Evolutionary conservation across 148 eudicot genomes (phyloP), one percentile per base, ranked within the genome.

Genomic region (Euryodendron excelsum): DNA sequence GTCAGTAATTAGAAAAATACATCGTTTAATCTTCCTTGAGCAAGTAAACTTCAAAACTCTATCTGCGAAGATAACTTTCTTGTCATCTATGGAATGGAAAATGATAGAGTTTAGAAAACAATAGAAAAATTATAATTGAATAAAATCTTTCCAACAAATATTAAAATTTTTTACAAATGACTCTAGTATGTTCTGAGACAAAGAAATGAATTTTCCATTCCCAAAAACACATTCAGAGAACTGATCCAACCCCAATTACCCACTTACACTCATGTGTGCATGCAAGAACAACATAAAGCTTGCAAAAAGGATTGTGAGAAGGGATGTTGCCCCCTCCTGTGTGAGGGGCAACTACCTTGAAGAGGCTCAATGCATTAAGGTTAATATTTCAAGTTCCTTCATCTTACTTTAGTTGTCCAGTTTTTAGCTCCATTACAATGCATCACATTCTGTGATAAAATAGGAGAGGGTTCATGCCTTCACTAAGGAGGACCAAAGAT

Each of bases 41-140:
- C 90, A 87, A 36, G 98, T 94, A 82, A 92, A 92, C 87, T 94
- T 94, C 81, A 94, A 80, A 76, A 94, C 91, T 78, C 81, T 90
- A 75, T 94, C 98, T 21, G 97, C 96, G 84, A 92, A 94, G 78
- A 89, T 84, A 72, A 94, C 86, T 69, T 85, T 87, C 76, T 82
- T 80, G 86, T 97, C 79, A 92, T 77, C 56, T 83, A 75, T 92
- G 25, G 14, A 13, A 18, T 55, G 25, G 25, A 55, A 94, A 56
- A 94, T 82, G 48, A 96, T 97, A 55, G n/a, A n/a, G 25, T 21
- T 90, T 89, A 15, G 90, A 91, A 48, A 94, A 72, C 25, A 94
- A 68, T 53, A 94, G 85, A 48, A 88, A 8, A 55, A 13, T 4
- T 0, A n/a, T n/a, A n/a, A 10, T 10, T 48, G 53, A 48, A 2